A percentile compares a stretch with the other conserved stretches of the same genome.
Evolutionary conservation across 139 green algal species (phyloP).

Genomic region (Chlorella sp.): DNA sequence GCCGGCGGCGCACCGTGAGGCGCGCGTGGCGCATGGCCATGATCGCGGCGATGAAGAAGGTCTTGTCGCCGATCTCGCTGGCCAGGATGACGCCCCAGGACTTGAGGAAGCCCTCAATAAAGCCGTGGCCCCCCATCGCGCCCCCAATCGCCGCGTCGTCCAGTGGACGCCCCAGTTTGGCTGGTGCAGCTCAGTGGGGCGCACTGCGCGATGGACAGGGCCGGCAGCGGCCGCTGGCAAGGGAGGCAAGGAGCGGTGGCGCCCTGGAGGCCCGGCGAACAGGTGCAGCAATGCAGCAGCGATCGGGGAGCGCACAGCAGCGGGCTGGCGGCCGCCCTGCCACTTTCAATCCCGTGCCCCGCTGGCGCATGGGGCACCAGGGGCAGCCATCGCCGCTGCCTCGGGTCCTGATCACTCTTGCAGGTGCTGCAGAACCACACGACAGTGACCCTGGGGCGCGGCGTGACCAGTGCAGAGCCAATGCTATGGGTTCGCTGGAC

Average conservation of each 20-base stretch:
- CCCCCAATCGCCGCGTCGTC: neutral
- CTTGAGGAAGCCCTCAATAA: slow-evolving; percentile 66
- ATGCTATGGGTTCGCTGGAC: neutral
- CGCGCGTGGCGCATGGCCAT: slow-evolving; percentile 88
- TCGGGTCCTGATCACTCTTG: too few relatives aligned
- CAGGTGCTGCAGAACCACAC: too few relatives aligned
- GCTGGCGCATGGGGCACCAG: too few relatives aligned
- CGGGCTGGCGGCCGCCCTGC: too few relatives aligned
- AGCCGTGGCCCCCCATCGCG: slow-evolving; percentile 24
- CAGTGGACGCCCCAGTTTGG: slow-evolving; percentile 16
- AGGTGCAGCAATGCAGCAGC: too few relatives aligned
- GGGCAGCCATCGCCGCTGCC: too few relatives aligned
- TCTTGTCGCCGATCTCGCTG: slow-evolving; percentile 92
- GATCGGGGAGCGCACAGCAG: too few relatives aligned
- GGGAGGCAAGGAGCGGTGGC: too few relatives aligned
- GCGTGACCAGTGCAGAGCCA: neutral
- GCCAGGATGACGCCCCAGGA: slow-evolving; percentile 70
- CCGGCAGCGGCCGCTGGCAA: neutral
- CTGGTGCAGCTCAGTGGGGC: neutral
- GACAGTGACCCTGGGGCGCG: neutral
- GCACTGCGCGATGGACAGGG: neutral
- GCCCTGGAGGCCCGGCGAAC: too few relatives aligned
- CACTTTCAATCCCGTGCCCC: too few relatives aligned
- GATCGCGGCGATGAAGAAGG: slow-evolving; percentile 97
- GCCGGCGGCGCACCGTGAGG: slow-evolving; percentile 45